Conservation (phyloP, 192 early-diverging fungal species). For the Rhizoclosmatium sp. region DNA sequence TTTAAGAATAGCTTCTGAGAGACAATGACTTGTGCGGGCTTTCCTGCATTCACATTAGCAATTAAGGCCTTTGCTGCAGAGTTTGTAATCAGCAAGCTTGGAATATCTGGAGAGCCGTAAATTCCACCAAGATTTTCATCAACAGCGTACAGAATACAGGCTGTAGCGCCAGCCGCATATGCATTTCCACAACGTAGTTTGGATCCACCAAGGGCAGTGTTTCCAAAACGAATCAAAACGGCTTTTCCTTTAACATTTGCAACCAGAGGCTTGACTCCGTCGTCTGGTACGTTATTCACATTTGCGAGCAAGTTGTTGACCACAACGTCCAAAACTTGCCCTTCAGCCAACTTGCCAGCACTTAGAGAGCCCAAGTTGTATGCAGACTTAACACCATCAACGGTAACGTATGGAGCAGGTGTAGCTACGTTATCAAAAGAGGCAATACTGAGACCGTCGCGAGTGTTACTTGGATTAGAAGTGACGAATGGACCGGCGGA, state of each 20-base stretch:
- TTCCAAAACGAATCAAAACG: slow-evolving; percentile 39
- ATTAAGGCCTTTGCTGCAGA: slow-evolving; percentile 26
- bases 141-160: slow-evolving; percentile 47
- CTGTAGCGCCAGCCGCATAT: slow-evolving; percentile 30
- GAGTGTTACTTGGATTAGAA: background rate
- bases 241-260: slow-evolving; percentile 42
- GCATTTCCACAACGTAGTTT: slow-evolving; percentile 37
- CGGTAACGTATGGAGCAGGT: background rate
- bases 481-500: slow-evolving; percentile 54
- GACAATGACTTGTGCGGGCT: slow-evolving; percentile 48
- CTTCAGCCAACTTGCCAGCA: background rate
- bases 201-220: slow-evolving; percentile 14
- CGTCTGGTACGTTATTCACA: slow-evolving; percentile 33
- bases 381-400: background rate
- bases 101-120: slow-evolving; percentile 30
- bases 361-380: background rate
- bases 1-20: slow-evolving; percentile 55
- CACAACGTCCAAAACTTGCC: slow-evolving; percentile 19
- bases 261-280: slow-evolving; percentile 16
- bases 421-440: background rate
- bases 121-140: slow-evolving; percentile 28
- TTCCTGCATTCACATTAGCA: slow-evolving; percentile 39
- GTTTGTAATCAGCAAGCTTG: slow-evolving; percentile 13
- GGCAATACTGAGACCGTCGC: background rate
- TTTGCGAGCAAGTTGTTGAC: slow-evolving; percentile 40